Evolutionary conservation across 176 grass and related monocot genomes (phyloP).

Genomic region (Themeda triandra): DNA sequence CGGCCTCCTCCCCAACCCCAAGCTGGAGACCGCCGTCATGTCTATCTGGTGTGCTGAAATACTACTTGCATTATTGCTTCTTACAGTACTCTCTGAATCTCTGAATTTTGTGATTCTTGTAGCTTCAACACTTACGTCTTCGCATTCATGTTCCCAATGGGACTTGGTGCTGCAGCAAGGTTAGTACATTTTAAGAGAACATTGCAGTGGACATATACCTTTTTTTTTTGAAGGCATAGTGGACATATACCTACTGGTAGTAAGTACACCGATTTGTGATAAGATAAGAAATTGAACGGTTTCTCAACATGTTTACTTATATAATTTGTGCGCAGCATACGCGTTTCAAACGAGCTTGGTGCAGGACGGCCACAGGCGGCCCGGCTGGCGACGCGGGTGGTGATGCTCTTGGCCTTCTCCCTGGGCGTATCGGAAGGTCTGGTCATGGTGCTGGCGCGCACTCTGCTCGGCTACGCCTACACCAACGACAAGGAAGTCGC

Average conservation of each 20-base stretch:
- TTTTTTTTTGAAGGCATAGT: no score
- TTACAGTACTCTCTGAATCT: no score
- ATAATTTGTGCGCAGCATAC: conserved; percentile 23
- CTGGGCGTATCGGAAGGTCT: conserved; percentile 34
- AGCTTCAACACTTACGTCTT: conserved; percentile 53
- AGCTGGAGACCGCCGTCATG: not conserved
- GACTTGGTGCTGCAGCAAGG: conserved; percentile 60
- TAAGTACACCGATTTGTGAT: no score
- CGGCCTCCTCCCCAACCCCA: not conserved
- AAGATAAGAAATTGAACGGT: not conserved
- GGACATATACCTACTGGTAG: no score
- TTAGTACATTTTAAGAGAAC: not conserved
- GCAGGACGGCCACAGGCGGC: conserved; percentile 42
- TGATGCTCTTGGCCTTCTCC: conserved; percentile 35
- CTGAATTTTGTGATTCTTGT: not conserved
- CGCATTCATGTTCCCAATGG: conserved; percentile 49
- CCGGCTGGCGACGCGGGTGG: conserved; percentile 36
- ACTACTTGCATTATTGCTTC: no score
- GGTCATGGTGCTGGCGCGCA: conserved; percentile 41
- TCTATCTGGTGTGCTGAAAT: not conserved
- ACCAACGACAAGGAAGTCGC: conserved; percentile 50
- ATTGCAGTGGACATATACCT: no score
- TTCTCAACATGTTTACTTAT: not conserved
- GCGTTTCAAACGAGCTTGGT: conserved; percentile 68
- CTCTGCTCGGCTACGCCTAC: conserved; percentile 48